Evolutionary conservation across 257 asterid species (phyloP).

Genomic region (Gynochthodes officinalis): DNA sequence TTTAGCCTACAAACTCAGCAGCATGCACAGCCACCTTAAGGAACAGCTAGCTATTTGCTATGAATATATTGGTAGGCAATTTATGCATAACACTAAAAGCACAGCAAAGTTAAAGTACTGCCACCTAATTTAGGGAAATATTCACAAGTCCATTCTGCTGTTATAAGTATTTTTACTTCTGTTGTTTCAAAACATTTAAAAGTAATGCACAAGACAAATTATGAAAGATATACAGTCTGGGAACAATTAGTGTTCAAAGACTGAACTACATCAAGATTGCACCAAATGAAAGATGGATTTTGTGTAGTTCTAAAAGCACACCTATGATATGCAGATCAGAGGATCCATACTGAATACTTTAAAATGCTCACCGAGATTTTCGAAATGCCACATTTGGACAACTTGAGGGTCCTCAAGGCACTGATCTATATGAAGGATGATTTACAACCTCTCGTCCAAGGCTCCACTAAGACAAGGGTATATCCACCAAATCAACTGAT

Average conservation of each 20-base stretch:
- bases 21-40: constrained; percentile 52
- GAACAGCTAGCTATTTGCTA: constrained; percentile 49
- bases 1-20: constrained; percentile 48
- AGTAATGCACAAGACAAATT: too few species aligned
- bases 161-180: too few species aligned
- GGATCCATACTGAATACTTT: constrained; percentile 52
- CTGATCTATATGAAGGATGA: constrained; percentile 55
- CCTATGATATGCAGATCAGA: constrained; percentile 40
- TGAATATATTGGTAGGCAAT: constrained; percentile 45
- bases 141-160: too few species aligned
- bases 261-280: too few species aligned
- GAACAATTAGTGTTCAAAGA: too few species aligned
- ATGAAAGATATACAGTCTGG: background rate
- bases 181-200: too few species aligned
- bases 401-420: constrained; percentile 54
- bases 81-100: background rate
- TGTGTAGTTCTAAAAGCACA: constrained; percentile 3
- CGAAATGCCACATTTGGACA: constrained; percentile 57
- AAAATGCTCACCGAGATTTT: constrained; percentile 50
- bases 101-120: background rate
- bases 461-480: constrained; percentile 51
- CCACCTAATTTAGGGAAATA: too few species aligned
- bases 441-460: constrained; percentile 49
- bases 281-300: background rate
- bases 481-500: background rate